These are phyloP conservation scores for Termitomyces sp. DNA, from an alignment of 768 basidiomycete species.

Conservation along the genomic window DNA sequence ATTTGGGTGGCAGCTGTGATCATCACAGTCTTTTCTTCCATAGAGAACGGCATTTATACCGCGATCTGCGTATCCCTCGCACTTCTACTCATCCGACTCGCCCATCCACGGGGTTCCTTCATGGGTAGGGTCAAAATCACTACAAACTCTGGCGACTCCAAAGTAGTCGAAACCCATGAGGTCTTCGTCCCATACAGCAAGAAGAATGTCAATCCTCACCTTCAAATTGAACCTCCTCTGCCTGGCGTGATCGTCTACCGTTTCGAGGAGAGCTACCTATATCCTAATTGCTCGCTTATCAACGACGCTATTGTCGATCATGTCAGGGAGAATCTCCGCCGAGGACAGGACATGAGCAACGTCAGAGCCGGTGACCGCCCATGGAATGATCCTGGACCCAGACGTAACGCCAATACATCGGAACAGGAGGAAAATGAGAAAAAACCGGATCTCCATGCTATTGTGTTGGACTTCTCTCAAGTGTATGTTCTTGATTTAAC, in stretches of 20 bases:
- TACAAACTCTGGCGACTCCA: conserved; percentile 27
- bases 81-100: conserved; percentile 80
- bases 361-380: conserved; percentile 69
- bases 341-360: conserved; percentile 68
- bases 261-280: conserved; percentile 85
- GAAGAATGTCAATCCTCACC: conserved; percentile 56
- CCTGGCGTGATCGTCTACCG: conserved; percentile 91
- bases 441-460: conserved; percentile 71
- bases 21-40: conserved; percentile 87
- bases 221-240: conserved; percentile 72
- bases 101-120: conserved; percentile 86
- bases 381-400: conserved; percentile 92
- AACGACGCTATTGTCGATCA: conserved; percentile 76
- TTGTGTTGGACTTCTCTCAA: conserved; percentile 87
- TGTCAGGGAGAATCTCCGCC: conserved; percentile 71
- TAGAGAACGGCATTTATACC: conserved; percentile 90
- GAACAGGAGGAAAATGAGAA: conserved; percentile 45
- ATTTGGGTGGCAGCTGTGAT: conserved; percentile 87
- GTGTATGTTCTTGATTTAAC: conserved; percentile 45
- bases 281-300: conserved; percentile 67
- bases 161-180: conserved; percentile 44
- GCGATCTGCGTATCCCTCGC: conserved; percentile 76
- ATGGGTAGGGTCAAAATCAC: conserved; percentile 76
- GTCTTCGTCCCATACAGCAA: conserved; percentile 76
- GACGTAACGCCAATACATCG: conserved; percentile 35